Conservation (phyloP, 2,329 filamentous ascomycete species). For the Colletotrichum noveboracense region DNA sequence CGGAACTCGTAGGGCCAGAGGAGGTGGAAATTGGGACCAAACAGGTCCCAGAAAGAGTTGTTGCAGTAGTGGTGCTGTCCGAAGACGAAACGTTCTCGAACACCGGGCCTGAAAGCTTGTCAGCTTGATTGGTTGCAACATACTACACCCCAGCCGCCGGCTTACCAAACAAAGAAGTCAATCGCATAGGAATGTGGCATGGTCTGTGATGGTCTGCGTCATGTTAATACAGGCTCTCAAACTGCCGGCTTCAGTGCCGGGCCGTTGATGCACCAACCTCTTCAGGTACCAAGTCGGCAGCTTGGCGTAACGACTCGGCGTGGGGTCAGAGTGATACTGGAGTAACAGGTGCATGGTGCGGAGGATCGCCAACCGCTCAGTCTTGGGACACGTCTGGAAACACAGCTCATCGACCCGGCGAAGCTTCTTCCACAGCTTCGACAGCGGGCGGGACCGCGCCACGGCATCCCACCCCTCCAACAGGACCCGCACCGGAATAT, state of each 20-base stretch:
- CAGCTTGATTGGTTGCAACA: background rate
- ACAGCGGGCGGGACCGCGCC: slow-evolving; percentile 29
- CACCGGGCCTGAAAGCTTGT: slow-evolving; percentile 27
- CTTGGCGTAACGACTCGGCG: slow-evolving; percentile 17
- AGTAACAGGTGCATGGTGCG: slow-evolving; percentile 30
- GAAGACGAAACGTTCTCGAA: slow-evolving; percentile 34
- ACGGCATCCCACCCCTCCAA: slow-evolving; percentile 34
- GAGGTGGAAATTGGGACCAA: slow-evolving; percentile 26
- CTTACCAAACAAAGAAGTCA: slow-evolving; percentile 35
- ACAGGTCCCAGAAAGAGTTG: slow-evolving; percentile 32
- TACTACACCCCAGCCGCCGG: background rate
- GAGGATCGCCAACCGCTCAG: slow-evolving; percentile 29
- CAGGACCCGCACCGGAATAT: slow-evolving; percentile 28
- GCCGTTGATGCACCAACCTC: slow-evolving; percentile 22
- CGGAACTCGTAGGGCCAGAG: slow-evolving; percentile 29
- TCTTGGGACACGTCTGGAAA: slow-evolving; percentile 22
- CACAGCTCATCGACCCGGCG: slow-evolving; percentile 28
- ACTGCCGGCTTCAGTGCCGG: background rate
- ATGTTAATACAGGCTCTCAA: background rate
- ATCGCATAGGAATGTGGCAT: slow-evolving; percentile 33
- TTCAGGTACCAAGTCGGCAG: slow-evolving; percentile 31
- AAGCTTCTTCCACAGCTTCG: slow-evolving; percentile 30
- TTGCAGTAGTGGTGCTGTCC: slow-evolving; percentile 33
- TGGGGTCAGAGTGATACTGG: slow-evolving; percentile 31
- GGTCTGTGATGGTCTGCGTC: slow-evolving; percentile 29